Base-by-base conservation (phyloP, 164 flowering plant genomes). In the Berberis thunbergii region DNA sequence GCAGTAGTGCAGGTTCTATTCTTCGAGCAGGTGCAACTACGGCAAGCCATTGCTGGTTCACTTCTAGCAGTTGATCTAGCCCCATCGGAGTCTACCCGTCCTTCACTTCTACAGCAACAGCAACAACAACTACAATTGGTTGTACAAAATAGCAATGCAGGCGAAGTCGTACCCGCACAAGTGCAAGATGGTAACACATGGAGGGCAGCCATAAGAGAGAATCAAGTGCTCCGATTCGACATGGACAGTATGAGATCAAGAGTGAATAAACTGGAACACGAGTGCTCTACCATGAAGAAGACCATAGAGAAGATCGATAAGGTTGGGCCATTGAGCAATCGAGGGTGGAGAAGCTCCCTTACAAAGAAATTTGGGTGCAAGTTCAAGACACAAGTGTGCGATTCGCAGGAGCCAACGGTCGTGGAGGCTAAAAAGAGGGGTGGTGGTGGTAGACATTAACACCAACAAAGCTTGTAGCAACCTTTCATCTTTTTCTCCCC, bases 241-340 rank as follows among this genome's bases (percentile, higher is more conserved):
- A 89, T 94, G 97, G 97, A 89, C 65, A 89, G 85, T 76, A 88
- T 95, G 99, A 71, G 92, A 79, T 76, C 87, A 65, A 83, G 97
- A 49, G 97, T 95, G 72, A 83, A 85, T 44, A 89, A 85, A 72
- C 79, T 95, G 68, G 99, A 95, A 76, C 70, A 87, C 5, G 97
- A 95, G 65, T 95, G 99, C 61, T 78, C 91, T 4, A 79, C 77
- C 39, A 87, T 95, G 97, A 87, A 80, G 80, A 86, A 79, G 67
- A 87, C 78, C 46, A 87, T 95, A 12, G 78, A 73, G 78, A 88
- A 84, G 77, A 83, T 94, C 1, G 95, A 89, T 46, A 76, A 76
- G 5, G 53, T 11, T 67, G 79, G 55, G 1, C 12, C 40, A 12
- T 13, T 7, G 44, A 52, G 56, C 43, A 44, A 54, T 5, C 64